Base-by-base conservation (phyloP, 1,284 basidiomycete genomes). In the Xerocomus amazonicus region DNA sequence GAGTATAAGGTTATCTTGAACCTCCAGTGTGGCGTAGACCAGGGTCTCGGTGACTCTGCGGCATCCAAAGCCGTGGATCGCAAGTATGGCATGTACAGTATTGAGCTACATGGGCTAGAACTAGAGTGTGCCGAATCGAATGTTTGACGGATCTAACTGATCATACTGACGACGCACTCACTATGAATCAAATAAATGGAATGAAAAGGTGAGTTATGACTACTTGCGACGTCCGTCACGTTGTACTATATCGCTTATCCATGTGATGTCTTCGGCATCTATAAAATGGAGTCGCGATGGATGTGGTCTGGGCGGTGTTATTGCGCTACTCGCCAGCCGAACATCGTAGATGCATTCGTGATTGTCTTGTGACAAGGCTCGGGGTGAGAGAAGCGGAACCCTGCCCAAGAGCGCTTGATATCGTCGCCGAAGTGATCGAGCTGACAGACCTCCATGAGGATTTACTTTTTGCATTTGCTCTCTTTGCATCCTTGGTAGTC, bases 1-100 rank as follows among this genome's bases (percentile, higher is more conserved):
- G 90, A 96, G 62, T 96, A 95, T 70, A 90, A 92, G 65, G 80
- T 82, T 5, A 92, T 97, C 77, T 76, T 97, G 43, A 87, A 84
- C 56, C 75, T 96, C 36, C 90, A 92, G 60, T 95, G 92, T 63
- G 90, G 88, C 29, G 80, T 90, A 29, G 83, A 90, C 59, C 80
- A 78, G 51, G 73, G 69, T 13, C 68, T 73, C 29, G 76, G 74
- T 23, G 77, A 81, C 27, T 70, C 69, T 33, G 78, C 73, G 28
- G 70, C 68, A 17, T 70, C 75, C 32, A 78, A 76, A 56, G 79
- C 82, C n/a, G 65, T 66, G 2, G 81, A 90, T 67, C 77, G 80
- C 45, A 82, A 83, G 62, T 89, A 89, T 65, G 83, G 80, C 67
- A 80, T 83, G 80, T 90, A 90, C 67, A 74, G 87, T 56, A 90